Base-by-base conservation (phyloP, 352 stramenopile species). In the Phytopythium delawarense region DNA sequence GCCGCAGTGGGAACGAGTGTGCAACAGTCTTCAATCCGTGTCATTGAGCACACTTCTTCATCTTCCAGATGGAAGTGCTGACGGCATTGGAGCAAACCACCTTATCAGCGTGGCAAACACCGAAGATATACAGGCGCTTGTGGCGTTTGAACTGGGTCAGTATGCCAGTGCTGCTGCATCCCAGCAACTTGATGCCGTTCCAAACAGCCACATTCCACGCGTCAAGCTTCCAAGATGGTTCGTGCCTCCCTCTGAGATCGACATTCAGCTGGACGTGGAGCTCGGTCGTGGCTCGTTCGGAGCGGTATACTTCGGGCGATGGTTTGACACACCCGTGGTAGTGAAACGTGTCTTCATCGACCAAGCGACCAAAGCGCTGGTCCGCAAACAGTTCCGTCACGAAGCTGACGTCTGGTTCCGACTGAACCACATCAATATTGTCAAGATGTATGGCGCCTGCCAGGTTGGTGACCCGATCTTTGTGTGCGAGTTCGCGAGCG, bases 391-490 rank as follows among this genome's bases (percentile, higher is more conserved):
- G 23, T 77, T 74, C 39, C 65, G 70, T 28, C 55, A 63, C 11
- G 70, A 77, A 58, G 46, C 70, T n/a, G 67, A 61, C 57, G 69
- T 74, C 35, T 77, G 70, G 66, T 67, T 64, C 25, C 39, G 62
- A 55, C 61, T 76, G 2, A 71, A 70, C 23, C 66, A 77, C 40
- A 67, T 67, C 13, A 67, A 77, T 46, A 56, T 77, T 25, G 61
- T 77, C 23, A 67, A 74, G 45, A 61, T 77, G 13, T 77, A 72
- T 37, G 70, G 70, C 23, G 70, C 66, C 1, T 72, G 67, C 25
- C 66, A 77, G 21, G 66, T 77, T 35, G 70, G 66, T 9, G 59
- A 74, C 21, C 66, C 66, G 32, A 74, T 73, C 65, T 76, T 76
- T 57, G 60, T 76, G 34, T 76, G 65, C 37, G 69, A 76, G 42